Base-by-base conservation (phyloP, 164 flowering plant genomes). In the Nymphaea colorata region DNA sequence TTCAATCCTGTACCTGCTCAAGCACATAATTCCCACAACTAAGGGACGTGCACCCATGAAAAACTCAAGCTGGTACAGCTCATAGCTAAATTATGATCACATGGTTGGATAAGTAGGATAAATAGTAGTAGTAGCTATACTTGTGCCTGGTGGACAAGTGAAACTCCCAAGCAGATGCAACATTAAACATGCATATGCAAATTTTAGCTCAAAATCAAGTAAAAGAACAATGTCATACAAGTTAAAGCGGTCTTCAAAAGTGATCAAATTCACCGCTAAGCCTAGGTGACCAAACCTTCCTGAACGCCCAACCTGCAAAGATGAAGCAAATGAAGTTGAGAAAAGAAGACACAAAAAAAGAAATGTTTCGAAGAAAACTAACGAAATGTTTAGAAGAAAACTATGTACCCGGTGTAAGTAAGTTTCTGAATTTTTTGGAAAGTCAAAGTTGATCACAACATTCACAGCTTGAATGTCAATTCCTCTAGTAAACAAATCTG, bases 231-330 rank as follows among this genome's bases (percentile, higher is more conserved):
- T 71, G 36, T 72, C 87, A 44, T 84, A 95, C 99, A 95, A 77
- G 82, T 92, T 95, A 71, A 95, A 95, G 51, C 98, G 99, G 67
- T 95, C 99, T 81, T 95, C 98, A 72, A 88, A 95, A 17, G 99
- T 95, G 70, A 95, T 90, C 76, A 95, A 77, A 79, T 92, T 92
- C 70, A 95, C 98, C 66, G 99, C 99, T 66, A 95, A 77, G 3
- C 99, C 99, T 69, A 95, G 99, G 78, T 95, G 99, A 44, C 98
- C 99, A 84, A 86, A 95, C 79, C 99, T 87, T 77, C 99, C 99
- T 5, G 99, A 95, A 62, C 99, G 88, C 69, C 99, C 99, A 77
- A 95, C 98, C 99, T 95, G 41, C 41, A 61, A n/a, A 61, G 16
- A 61, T 36, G 15, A 61, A 17, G 59, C 12, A 55, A 10, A 55